Conservation (phyloP, 306 rosid genomes). For the Glycine soja region DNA sequence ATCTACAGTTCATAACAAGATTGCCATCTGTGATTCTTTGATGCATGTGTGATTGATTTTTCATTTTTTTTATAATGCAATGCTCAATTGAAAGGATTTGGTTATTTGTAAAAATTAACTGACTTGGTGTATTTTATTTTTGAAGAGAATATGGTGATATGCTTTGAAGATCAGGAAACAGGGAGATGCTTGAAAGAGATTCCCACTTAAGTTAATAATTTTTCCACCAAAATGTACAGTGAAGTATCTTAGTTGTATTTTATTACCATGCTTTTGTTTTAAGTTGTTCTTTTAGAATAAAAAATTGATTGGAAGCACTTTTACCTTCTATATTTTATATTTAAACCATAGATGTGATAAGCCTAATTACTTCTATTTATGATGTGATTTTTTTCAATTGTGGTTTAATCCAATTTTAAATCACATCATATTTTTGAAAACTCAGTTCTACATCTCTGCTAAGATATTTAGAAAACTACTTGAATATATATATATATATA, state of each 20-base stretch:
- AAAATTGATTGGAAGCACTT: conserved; percentile 17
- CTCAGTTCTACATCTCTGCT: conserved; percentile 11
- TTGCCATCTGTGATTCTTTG: conserved; percentile 12
- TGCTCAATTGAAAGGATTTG: conserved; percentile 42
- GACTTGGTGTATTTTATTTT: conserved; percentile 45
- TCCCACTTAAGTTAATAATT: conserved; percentile 58
- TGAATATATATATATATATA: not conserved
- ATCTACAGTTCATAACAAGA: conserved; percentile 23
- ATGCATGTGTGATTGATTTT: conserved; percentile 25
- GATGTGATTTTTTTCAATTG: conserved; percentile 31
- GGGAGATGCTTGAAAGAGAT: conserved; percentile 86
- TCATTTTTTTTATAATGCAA: conserved; percentile 20
- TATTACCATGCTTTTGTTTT: conserved; percentile 37
- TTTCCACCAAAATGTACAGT: conserved; percentile 79
- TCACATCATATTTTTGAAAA: not conserved
- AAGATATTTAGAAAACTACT: conserved; percentile 31
- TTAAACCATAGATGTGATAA: conserved; percentile 4
- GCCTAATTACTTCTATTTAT: not conserved
- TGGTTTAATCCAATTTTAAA: conserved; percentile 2
- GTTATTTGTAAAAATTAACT: conserved; percentile 37
- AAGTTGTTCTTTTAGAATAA: not conserved
- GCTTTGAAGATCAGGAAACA: conserved; percentile 84
- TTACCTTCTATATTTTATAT: conserved; percentile 32
- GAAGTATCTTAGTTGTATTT: conserved; percentile 41
- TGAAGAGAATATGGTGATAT: conserved; percentile 92